Evolutionary conservation across 345 rosid species (phyloP).

Genomic region (Sapria himalayana): DNA sequence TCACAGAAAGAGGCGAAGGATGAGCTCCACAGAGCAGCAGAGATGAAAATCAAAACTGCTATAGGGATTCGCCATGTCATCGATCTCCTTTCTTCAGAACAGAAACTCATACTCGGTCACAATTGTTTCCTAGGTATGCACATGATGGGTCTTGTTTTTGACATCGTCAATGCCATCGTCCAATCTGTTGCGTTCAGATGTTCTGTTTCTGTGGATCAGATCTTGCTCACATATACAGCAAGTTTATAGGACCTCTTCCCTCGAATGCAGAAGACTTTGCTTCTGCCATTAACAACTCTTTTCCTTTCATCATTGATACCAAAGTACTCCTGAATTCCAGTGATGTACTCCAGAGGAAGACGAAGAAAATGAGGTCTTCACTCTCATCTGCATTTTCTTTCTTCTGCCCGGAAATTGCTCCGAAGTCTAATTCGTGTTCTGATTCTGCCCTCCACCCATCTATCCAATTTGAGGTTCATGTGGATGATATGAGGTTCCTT

Average conservation of each 20-base stretch:
- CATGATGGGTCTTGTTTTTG: no score
- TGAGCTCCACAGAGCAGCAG: slow-evolving; percentile 25
- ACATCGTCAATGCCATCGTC: no score
- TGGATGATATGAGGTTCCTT: slow-evolving; percentile 54
- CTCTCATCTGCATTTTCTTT: slow-evolving; percentile 48
- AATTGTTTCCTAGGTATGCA: slow-evolving; percentile 74
- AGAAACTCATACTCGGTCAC: slow-evolving; percentile 82
- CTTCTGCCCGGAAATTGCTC: slow-evolving; percentile 53
- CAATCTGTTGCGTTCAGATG: slow-evolving; percentile 8
- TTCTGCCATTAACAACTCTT: slow-evolving; percentile 29
- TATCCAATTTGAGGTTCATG: slow-evolving; percentile 61
- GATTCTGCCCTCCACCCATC: slow-evolving; percentile 12
- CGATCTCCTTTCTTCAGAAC: slow-evolving; percentile 61
- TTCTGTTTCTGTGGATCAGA: slow-evolving; percentile 23
- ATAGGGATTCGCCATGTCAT: slow-evolving; percentile 80
- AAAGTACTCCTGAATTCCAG: slow-evolving; percentile 59
- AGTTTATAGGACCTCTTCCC: slow-evolving; percentile 73
- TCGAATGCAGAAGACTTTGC: slow-evolving; percentile 50
- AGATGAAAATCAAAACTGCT: slow-evolving; percentile 42
- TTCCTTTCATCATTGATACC: slow-evolving; percentile 67
- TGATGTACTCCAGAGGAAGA: slow-evolving; percentile 21
- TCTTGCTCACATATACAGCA: slow-evolving; percentile 69
- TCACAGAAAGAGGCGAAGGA: slow-evolving; percentile 52
- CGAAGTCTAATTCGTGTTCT: slow-evolving; percentile 15
- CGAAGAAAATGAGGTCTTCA: slow-evolving; percentile 57